Evolutionary conservation across 305 asterid species (phyloP).

Genomic region (Petunia hybrid): DNA sequence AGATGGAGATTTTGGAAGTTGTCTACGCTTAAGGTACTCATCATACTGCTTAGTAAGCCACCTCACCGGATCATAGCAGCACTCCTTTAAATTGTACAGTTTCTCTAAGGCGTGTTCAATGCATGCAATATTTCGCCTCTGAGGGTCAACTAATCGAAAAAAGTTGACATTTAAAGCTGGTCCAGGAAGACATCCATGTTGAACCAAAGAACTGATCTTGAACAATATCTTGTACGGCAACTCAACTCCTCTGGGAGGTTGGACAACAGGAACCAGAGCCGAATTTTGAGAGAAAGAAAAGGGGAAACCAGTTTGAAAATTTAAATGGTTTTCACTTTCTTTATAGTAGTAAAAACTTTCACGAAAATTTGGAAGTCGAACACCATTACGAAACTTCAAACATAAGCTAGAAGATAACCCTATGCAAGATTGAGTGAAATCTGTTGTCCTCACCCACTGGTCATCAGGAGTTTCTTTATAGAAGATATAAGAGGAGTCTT

Average conservation of each 20-base stretch:
- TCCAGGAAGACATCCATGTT: conserved; percentile 83
- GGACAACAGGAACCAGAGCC: conserved; percentile 73
- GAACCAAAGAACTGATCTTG: conserved; percentile 73
- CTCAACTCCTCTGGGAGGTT: conserved; percentile 52
- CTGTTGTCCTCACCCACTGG: conserved; percentile 91
- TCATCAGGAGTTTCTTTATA: conserved; percentile 64
- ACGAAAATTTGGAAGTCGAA: conserved; percentile 60
- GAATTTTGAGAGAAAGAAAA: conserved; percentile 51
- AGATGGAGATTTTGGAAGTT: conserved; percentile 60
- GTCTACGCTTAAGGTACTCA: conserved; percentile 44
- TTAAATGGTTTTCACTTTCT: conserved; percentile 54
- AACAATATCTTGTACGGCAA: conserved; percentile 73
- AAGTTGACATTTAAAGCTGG: conserved; percentile 59
- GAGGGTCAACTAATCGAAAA: conserved; percentile 63
- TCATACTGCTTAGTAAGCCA: conserved; percentile 69
- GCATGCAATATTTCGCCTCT: conserved; percentile 34
- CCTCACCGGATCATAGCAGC: conserved; percentile 77
- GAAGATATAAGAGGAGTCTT: conserved; percentile 46
- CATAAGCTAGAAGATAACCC: conserved; percentile 91
- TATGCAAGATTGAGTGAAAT: conserved; percentile 65
- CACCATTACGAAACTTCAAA: conserved; percentile 61
- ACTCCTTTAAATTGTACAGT: conserved; percentile 65
- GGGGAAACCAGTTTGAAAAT: conserved; percentile 49
- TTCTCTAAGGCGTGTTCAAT: conserved; percentile 79
- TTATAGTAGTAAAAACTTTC: conserved; percentile 60